These are phyloP conservation scores for Paraphaeosphaeria sporulosa DNA, from an alignment of 2,329 filamentous ascomycete genomes.

Conservation along the genomic window DNA sequence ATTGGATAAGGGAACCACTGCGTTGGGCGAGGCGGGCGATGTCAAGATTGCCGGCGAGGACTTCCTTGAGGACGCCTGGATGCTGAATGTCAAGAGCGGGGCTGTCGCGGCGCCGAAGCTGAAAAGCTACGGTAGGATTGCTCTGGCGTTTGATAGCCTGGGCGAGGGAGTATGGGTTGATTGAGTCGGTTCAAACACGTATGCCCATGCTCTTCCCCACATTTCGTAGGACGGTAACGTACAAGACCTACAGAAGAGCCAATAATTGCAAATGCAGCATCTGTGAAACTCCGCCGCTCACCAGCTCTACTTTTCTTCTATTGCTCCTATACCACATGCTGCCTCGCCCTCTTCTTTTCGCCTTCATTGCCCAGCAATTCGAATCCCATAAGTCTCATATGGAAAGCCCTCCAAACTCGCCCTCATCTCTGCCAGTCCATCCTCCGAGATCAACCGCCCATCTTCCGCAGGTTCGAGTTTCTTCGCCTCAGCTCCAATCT, in stretches of 20 bases:
- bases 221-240: not conserved
- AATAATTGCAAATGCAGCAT: too few species aligned
- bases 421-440: conserved; percentile 24
- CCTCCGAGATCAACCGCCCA: conserved; percentile 14
- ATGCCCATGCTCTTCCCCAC: not conserved
- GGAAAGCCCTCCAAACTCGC: conserved; percentile 20
- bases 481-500: not conserved
- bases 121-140: conserved; percentile 19
- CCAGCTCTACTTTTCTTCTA: not conserved
- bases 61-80: conserved; percentile 16
- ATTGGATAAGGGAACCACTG: conserved; percentile 15
- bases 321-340: not conserved
- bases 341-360: not conserved
- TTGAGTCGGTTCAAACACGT: not conserved
- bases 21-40: not conserved
- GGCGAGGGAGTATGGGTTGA: conserved; percentile 49
- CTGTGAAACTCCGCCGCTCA: not conserved
- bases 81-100: conserved; percentile 11
- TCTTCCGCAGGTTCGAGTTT: conserved; percentile 6
- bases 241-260: not conserved
- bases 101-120: conserved; percentile 13
- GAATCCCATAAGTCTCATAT: conserved; percentile 18
- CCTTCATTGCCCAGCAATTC: not conserved
- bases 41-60: conserved; percentile 9
- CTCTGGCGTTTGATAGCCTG: conserved; percentile 15